A percentile compares a stretch with the other conserved stretches of the same genome.
phyloP scores from a whole-genome alignment of 257 asterid species.

The Ballota nigra region DNA sequence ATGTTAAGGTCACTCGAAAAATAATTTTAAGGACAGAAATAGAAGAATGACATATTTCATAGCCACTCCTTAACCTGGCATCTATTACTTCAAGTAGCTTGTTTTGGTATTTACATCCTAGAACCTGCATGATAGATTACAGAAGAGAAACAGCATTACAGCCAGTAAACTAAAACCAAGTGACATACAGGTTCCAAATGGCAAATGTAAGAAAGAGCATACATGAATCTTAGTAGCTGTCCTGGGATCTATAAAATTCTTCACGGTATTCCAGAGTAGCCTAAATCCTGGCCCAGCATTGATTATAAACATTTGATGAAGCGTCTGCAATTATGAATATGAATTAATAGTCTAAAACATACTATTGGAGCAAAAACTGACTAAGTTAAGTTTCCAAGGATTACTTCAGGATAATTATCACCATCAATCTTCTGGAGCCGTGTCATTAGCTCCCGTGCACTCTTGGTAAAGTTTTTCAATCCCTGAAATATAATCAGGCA shows the following conservation, averaged over 20 bases:
- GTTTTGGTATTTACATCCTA: slow-evolving; percentile 73
- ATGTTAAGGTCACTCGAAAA: slow-evolving; percentile 5
- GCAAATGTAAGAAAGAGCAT: slow-evolving; percentile 26
- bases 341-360: slow-evolving; percentile 20
- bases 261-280: slow-evolving; percentile 70
- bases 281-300: slow-evolving; percentile 84
- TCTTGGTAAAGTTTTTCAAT: slow-evolving; percentile 66
- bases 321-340: slow-evolving; percentile 55
- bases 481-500: slow-evolving; percentile 47
- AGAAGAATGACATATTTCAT: neutral
- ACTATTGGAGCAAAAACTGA: slow-evolving; percentile 12
- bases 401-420: slow-evolving; percentile 85
- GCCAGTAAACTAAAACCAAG: slow-evolving; percentile 16
- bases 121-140: slow-evolving; percentile 48
- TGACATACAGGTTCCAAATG: neutral
- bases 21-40: slow-evolving; percentile 1
- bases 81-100: slow-evolving; percentile 74
- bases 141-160: slow-evolving; percentile 16
- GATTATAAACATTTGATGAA: slow-evolving; percentile 79
- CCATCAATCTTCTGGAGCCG: slow-evolving; percentile 89
- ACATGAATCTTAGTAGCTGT: slow-evolving; percentile 78
- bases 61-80: slow-evolving; percentile 52
- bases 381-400: slow-evolving; percentile 22
- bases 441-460: slow-evolving; percentile 69
- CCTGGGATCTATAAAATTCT: slow-evolving; percentile 67